A percentile compares a stretch with the other conserved stretches of the same genome.
Conservation (phyloP, 148 eudicot genomes). For the Rhododendron kiyosumense region DNA sequence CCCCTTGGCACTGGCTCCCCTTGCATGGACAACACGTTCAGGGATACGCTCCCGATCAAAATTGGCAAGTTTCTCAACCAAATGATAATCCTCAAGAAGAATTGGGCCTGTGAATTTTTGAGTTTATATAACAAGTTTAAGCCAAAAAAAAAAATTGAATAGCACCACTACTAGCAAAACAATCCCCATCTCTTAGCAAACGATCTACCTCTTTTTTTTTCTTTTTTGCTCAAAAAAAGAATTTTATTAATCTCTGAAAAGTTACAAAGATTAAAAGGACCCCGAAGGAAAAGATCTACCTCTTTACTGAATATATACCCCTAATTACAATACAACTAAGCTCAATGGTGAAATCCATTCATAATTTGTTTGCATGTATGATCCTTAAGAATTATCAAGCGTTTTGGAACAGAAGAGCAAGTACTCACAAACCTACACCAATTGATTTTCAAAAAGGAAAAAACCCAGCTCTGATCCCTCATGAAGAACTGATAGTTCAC, state of each 20-base stretch:
- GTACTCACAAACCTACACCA: not conserved
- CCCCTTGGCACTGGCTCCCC: constrained; percentile 80
- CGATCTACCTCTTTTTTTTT: too few relatives aligned
- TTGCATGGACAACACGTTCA: constrained; percentile 83
- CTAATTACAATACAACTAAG: not conserved
- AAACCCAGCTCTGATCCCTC: not conserved
- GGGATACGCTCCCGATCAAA: constrained; percentile 78
- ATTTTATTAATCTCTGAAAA: too few relatives aligned
- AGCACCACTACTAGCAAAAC: not conserved
- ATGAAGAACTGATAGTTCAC: not conserved
- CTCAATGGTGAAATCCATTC: not conserved
- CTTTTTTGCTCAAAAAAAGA: too few relatives aligned
- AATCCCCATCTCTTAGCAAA: not conserved
- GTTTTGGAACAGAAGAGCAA: not conserved
- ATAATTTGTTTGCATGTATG: too few relatives aligned
- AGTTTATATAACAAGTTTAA: not conserved
- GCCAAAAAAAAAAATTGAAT: not conserved
- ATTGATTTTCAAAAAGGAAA: not conserved
- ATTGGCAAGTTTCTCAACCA: constrained; percentile 72
- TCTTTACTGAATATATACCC: not conserved
- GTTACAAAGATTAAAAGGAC: too few relatives aligned
- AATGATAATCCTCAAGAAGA: constrained; percentile 77
- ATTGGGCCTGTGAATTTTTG: constrained; percentile 45
- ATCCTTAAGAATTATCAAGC: too few relatives aligned
- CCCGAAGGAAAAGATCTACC: not conserved